Base-by-base conservation (phyloP, 805 yeast species). In the Saccharomycopsis fibuligera region DNA sequence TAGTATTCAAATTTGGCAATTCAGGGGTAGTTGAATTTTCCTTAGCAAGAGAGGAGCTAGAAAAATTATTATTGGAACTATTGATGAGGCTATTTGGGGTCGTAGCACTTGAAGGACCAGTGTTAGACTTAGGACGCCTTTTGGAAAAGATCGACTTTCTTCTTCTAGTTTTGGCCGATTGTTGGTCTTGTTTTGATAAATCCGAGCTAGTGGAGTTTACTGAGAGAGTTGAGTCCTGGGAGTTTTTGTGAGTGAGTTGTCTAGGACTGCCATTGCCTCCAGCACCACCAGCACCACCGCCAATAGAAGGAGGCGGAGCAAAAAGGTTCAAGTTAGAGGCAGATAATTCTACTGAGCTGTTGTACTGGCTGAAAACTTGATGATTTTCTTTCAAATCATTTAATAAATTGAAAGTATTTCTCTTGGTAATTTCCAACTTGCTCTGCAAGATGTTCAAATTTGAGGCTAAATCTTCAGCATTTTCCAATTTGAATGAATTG, bases 361-460 rank as follows among this genome's bases (percentile, higher is more conserved):
- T 29, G 25, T 38, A 38, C 16, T 38, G 41, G 17, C 5, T 38
- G 25, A 22, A 24, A 38, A 14, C 25, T 17, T 8, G 23, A 9
- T 41, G 6, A 4, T 17, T 30, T 19, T 41, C 24, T 30, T 52
- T 45, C 22, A 52, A 41, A 5, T 41, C 31, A n/a, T 36, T 35
- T 14, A 33, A 21, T 40, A 54, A 40, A 14, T 29, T 12, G 12
- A 31, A 24, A 10, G 51, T 30, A 17, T 42, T 38, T n/a, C 24
- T 25, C 21, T 44, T 50, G 24, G 45, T 31, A 5, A 23, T 24
- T 36, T 50, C 51, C 23, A 54, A 27, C 31, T 54, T 49, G 21
- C 24, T 17, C 25, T 51, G 54, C 23, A 45, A 27, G 4, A 21
- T 22, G 4, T 21, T 12, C 45, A 45, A 45, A 24, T 31, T 39